Conservation (phyloP, 345 rosid species). For the Salix viminalis region DNA sequence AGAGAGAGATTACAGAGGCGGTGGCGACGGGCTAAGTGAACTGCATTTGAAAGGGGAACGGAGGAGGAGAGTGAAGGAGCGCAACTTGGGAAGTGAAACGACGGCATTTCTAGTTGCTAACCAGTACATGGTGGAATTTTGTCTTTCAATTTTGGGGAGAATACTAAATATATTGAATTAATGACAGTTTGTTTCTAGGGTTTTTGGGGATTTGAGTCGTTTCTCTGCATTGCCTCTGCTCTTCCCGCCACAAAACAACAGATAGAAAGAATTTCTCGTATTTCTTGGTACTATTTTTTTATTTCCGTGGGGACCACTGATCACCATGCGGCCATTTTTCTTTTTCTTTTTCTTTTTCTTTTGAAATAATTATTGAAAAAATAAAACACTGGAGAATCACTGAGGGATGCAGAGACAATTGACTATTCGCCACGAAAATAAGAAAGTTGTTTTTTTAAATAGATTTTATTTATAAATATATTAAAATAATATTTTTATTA, state of each 20-base stretch:
- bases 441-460: too few species aligned
- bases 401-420: too few species aligned
- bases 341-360: too few species aligned
- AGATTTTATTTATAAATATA: too few species aligned
- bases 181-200: conserved; percentile 4
- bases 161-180: too few species aligned
- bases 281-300: too few species aligned
- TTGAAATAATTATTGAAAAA: too few species aligned
- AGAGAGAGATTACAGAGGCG: conserved; percentile 39
- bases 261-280: neutral
- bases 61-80: conserved; percentile 47
- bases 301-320: neutral
- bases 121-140: conserved; percentile 51
- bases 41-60: conserved; percentile 40
- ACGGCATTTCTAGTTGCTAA: conserved; percentile 56
- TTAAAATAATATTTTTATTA: too few species aligned
- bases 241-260: conserved; percentile 27
- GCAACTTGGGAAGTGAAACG: conserved; percentile 61
- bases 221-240: neutral
- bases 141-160: neutral
- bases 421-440: too few species aligned
- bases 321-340: neutral
- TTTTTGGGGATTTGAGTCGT: conserved; percentile 14
- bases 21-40: conserved; percentile 38
- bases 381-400: too few species aligned